These are phyloP conservation scores for Claviceps quebecensis DNA, from an alignment of 2,329 filamentous ascomycete species.

Conservation along the genomic window DNA sequence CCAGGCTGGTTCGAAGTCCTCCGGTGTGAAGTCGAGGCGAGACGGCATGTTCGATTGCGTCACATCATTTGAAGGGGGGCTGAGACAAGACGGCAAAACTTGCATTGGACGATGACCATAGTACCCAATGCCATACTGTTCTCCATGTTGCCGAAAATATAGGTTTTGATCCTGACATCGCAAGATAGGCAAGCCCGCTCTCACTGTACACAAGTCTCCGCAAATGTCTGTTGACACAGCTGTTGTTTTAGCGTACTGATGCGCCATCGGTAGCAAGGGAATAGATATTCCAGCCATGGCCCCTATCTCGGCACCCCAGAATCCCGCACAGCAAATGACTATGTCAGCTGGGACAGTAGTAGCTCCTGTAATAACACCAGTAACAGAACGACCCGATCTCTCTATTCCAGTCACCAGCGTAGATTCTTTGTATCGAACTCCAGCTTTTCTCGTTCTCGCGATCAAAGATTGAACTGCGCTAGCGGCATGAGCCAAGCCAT, in stretches of 20 bases:
- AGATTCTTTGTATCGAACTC: slow-evolving; percentile 40
- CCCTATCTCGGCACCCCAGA: slow-evolving; percentile 53
- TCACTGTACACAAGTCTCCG: slow-evolving; percentile 21
- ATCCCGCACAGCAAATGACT: slow-evolving; percentile 48
- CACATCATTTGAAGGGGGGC: slow-evolving; percentile 36
- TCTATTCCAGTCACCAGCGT: slow-evolving; percentile 46
- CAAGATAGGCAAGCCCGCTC: slow-evolving; percentile 42
- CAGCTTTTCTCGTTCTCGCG: slow-evolving; percentile 39
- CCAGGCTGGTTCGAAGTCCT: slow-evolving; percentile 50
- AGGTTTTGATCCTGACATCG: slow-evolving; percentile 50
- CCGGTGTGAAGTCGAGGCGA: slow-evolving; percentile 40
- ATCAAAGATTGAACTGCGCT: slow-evolving; percentile 48
- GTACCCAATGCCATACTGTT: slow-evolving; percentile 48
- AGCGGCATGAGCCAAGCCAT: slow-evolving; percentile 47
- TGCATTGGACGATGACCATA: slow-evolving; percentile 51
- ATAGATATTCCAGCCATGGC: slow-evolving; percentile 44
- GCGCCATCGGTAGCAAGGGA: slow-evolving; percentile 45
- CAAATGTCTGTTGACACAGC: slow-evolving; percentile 28
- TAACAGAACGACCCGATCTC: slow-evolving; percentile 32
- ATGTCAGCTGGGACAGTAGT: slow-evolving; percentile 42
- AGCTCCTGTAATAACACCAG: slow-evolving; percentile 37
- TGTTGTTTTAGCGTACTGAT: slow-evolving; percentile 51
- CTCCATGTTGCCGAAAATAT: slow-evolving; percentile 51
- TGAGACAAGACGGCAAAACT: slow-evolving; percentile 38
- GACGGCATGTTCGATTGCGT: slow-evolving; percentile 50